Evolutionary conservation across 176 grass and related monocot species (phyloP), one percentile per base, ranked within the genome.

Genomic region (Triticum turgidum): DNA sequence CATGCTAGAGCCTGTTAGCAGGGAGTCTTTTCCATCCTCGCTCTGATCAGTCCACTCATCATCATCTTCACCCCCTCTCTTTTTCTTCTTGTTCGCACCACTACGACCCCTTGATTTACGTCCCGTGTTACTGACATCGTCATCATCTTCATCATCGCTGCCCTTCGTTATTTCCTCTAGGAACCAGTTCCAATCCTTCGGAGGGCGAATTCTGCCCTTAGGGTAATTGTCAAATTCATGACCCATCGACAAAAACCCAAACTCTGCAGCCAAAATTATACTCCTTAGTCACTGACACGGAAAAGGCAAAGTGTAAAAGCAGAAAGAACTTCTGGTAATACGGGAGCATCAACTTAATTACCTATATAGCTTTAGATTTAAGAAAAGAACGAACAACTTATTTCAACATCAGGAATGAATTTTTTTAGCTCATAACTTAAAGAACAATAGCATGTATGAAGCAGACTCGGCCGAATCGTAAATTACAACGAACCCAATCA

Each of bases 111-210:
- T 91, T 9, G 65, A 86, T 72, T 35, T 88, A 37, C 37, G 73
- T 62, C 24, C 65, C 15, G 59, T 41, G 10, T 30, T 45, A 39
- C 58, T 77, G 72, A 84, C 62, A 5, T 88, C 84, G 29, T 76
- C 82, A 22, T 82, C 82, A 30, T 82, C 86, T 54, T 96, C 94
- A 71, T 87, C 87, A 24, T 93, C 91, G 0, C 80, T 81, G 24
- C 5, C 75, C 41, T 66, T 76, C 56, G 56, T 85, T 68, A 32
- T 73, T 87, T 83, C 89, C 71, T 94, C 92, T 11, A 98, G 62
- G 33, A 91, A 96, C 93, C 91, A 94, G 86, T 91, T 94, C 93
- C 93, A 96, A 20, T 92, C 88, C 77, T 94, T 94, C 3, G 89
- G 77, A 22, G 93, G 25, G 3, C 52, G 79, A 35, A 96, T 88